Conservation (phyloP, 176 grass and related monocot species). For the Triticum aestivum region IWGSC_CS_RefSeq_v2.1 NC_057796.1:487733389-487733888, state of each 20-base stretch:
- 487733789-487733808: background rate
- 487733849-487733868: background rate
- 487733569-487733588: background rate
- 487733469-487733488: background rate
- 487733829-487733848: background rate
- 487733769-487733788: background rate
- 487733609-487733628: background rate
- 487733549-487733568: background rate
- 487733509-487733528: conserved; percentile 7
- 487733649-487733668: conserved; percentile 98
- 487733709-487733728: conserved; percentile 97
- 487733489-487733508: background rate
- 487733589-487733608: background rate
- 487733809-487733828: background rate
- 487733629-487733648: conserved; percentile 45
- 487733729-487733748: background rate
- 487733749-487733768: background rate
- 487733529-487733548: background rate
- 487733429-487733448: background rate
- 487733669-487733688: conserved; percentile 82
- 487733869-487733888: background rate
- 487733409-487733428: background rate
- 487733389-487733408: background rate
- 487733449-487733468: background rate
- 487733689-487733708: conserved; percentile 81